These are phyloP conservation scores for Coprinellus micaceus DNA, from an alignment of 768 basidiomycete species.

Conservation along the genomic window DNA sequence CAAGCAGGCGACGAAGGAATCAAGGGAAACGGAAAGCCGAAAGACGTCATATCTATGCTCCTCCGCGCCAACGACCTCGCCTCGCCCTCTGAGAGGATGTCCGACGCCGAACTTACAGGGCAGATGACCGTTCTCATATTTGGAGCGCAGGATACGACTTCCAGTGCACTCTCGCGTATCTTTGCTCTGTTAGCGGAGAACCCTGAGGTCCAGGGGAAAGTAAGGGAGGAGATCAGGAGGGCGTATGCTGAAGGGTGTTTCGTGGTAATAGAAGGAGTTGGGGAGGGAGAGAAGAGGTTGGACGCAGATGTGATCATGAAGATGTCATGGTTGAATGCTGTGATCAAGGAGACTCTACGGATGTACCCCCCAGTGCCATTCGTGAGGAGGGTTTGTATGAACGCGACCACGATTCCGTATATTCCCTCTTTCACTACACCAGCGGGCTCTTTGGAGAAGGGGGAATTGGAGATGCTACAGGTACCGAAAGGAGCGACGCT, in stretches of 20 bases:
- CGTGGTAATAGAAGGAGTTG: too few relatives aligned
- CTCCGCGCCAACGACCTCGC: constrained; percentile 39
- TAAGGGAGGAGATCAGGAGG: constrained; percentile 34
- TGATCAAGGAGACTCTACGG: constrained; percentile 45
- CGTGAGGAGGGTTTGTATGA: constrained; percentile 27
- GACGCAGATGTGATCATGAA: constrained; percentile 34
- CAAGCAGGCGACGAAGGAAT: too few relatives aligned
- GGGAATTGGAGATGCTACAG: constrained; percentile 27
- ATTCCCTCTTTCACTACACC: background rate
- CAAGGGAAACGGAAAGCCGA: constrained; percentile 25
- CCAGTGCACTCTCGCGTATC: constrained; percentile 40
- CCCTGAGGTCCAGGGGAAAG: constrained; percentile 34
- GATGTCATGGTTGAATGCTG: constrained; percentile 42
- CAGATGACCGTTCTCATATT: constrained; percentile 54
- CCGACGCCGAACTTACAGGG: constrained; percentile 42
- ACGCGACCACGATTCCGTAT: constrained; percentile 27
- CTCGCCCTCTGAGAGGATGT: constrained; percentile 31
- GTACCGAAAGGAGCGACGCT: constrained; percentile 47
- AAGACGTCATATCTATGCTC: constrained; percentile 50
- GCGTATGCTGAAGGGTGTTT: too few relatives aligned
- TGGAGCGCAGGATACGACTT: constrained; percentile 49
- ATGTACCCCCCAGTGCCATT: constrained; percentile 47
- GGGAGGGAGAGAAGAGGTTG: constrained; percentile 14
- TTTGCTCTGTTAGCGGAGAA: constrained; percentile 36
- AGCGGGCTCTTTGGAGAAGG: background rate